phyloP scores from a whole-genome alignment of 2,329 filamentous ascomycete species.

The Colletotrichum sp. region DNA sequence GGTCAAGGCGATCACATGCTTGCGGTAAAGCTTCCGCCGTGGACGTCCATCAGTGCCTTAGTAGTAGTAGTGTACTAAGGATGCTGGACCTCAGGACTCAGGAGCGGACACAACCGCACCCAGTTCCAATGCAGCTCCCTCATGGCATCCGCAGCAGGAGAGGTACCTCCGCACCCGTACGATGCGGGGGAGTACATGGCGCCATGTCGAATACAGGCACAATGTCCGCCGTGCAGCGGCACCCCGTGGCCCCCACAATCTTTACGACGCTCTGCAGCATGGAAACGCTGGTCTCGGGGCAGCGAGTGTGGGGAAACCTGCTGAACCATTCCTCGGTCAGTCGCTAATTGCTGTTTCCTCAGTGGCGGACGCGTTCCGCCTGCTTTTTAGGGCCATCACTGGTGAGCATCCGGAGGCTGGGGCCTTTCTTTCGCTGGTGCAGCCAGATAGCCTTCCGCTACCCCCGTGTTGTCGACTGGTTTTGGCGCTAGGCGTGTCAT shows the following conservation, averaged over 20 bases:
- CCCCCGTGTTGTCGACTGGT: background rate
- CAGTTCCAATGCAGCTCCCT: background rate
- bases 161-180: background rate
- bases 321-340: background rate
- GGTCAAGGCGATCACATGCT: constrained; percentile 18
- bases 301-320: background rate
- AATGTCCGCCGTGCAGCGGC: background rate
- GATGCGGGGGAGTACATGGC: background rate
- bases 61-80: background rate
- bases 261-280: background rate
- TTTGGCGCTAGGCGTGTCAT: constrained; percentile 10
- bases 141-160: background rate
- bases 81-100: background rate
- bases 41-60: background rate
- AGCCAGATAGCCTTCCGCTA: background rate
- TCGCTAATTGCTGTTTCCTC: background rate
- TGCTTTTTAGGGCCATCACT: background rate
- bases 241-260: background rate
- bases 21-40: background rate
- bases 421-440: background rate
- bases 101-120: background rate
- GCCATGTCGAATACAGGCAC: background rate
- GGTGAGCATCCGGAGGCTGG: background rate
- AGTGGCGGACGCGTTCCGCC: background rate
- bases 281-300: background rate